phyloP scores from a whole-genome alignment of 352 stramenopile species.

The Phytophthora capsici region DNA sequence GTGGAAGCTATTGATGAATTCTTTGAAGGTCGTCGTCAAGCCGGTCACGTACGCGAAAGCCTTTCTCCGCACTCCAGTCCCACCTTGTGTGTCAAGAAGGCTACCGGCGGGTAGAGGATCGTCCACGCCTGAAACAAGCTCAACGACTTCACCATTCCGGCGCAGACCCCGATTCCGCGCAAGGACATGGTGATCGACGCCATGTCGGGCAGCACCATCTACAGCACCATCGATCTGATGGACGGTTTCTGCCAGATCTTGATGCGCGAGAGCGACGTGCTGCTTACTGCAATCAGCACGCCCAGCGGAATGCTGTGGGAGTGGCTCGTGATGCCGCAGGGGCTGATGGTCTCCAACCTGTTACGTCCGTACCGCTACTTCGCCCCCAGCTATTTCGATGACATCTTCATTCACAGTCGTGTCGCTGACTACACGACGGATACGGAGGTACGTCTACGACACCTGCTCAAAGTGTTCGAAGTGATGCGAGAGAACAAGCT shows the following conservation, averaged over 20 bases:
- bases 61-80: background rate
- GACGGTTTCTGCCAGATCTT: constrained; percentile 27
- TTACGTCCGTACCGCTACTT: background rate
- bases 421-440: background rate
- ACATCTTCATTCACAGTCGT: background rate
- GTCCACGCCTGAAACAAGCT: background rate
- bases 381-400: background rate
- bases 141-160: background rate
- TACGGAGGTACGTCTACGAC: background rate
- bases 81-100: background rate
- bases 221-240: constrained; percentile 10
- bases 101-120: background rate
- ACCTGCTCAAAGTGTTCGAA: background rate
- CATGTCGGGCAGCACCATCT: background rate
- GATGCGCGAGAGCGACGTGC: constrained; percentile 22
- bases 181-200: constrained; percentile 4
- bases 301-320: constrained; percentile 42
- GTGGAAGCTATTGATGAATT: background rate
- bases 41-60: background rate
- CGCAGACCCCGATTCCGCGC: constrained; percentile 1
- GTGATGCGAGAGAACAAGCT: constrained; percentile 4
- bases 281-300: constrained; percentile 33
- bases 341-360: constrained; percentile 1
- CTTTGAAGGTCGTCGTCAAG: background rate
- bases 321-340: constrained; percentile 37